Conservation (phyloP, 2,329 filamentous ascomycete species). For the Hymenoscyphus infarciens region DNA sequence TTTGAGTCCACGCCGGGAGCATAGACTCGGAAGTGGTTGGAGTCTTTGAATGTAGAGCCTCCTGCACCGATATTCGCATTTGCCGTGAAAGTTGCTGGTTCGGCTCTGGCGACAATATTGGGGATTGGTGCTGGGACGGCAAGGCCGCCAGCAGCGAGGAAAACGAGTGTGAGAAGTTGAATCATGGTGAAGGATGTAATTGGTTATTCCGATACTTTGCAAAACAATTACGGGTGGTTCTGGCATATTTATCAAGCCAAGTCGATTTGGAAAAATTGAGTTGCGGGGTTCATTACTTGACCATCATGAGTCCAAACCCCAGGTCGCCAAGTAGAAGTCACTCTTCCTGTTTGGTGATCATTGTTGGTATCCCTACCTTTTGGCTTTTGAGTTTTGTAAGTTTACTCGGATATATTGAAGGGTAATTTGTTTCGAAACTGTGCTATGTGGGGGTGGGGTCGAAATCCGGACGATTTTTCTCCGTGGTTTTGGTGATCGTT, state of each 20-base stretch:
- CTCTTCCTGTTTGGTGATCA: too few species aligned
- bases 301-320: too few species aligned
- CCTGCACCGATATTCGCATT: constrained; percentile 4
- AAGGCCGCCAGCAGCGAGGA: background rate
- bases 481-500: too few species aligned
- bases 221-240: background rate
- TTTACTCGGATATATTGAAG: background rate
- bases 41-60: constrained; percentile 6
- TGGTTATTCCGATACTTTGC: background rate
- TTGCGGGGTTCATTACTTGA: too few species aligned
- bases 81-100: background rate
- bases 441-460: background rate
- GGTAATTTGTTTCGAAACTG: background rate
- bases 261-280: too few species aligned
- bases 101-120: background rate
- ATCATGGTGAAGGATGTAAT: background rate
- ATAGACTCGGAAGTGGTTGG: constrained; percentile 9
- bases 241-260: background rate
- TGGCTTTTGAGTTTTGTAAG: background rate
- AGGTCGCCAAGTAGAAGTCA: too few species aligned
- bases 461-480: background rate
- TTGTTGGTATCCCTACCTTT: background rate
- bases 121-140: background rate
- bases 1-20: background rate
- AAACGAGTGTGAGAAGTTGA: background rate